Evolutionary conservation across 352 stramenopile species (phyloP).

Genomic region (Globisporangium uncinulatum): DNA sequence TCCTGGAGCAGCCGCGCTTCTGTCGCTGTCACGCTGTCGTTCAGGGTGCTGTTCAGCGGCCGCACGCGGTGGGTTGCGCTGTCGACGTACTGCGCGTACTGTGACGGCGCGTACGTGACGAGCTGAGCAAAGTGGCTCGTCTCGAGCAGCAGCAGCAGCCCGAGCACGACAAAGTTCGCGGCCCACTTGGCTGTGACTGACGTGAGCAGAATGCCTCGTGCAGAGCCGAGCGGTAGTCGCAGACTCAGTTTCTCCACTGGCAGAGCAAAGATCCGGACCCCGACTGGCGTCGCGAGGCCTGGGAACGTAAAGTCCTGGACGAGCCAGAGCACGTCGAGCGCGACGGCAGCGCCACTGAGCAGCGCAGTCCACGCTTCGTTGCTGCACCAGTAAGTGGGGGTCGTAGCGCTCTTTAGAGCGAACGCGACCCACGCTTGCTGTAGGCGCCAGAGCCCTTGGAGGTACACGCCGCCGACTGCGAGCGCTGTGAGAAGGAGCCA

Average conservation of each 20-base stretch:
- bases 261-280: constrained; percentile 35
- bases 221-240: too few relatives aligned
- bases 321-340: constrained; percentile 44
- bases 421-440: constrained; percentile 22
- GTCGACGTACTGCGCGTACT: constrained; percentile 29
- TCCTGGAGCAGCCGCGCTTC: constrained; percentile 19
- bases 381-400: constrained; percentile 15
- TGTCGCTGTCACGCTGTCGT: constrained; percentile 9
- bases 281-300: constrained; percentile 28
- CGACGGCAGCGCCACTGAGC: constrained; percentile 26
- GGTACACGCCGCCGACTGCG: constrained; percentile 22
- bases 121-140: constrained; percentile 43
- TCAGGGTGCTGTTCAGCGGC: constrained; percentile 3
- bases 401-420: constrained; percentile 12
- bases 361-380: constrained; percentile 37
- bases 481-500: constrained; percentile 20
- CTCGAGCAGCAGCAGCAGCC: constrained; percentile 41
- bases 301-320: constrained; percentile 50
- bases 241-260: constrained; percentile 24
- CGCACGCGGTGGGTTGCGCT: constrained; percentile 20
- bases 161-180: constrained; percentile 40
- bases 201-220: too few relatives aligned
- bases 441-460: constrained; percentile 16
- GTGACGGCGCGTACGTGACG: constrained; percentile 24
- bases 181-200: constrained; percentile 44